Evolutionary conservation across 192 early-diverging fungal genomes (phyloP), one percentile per base, ranked within the genome.

Genomic region (Phycomyces blakesleeanus): DNA sequence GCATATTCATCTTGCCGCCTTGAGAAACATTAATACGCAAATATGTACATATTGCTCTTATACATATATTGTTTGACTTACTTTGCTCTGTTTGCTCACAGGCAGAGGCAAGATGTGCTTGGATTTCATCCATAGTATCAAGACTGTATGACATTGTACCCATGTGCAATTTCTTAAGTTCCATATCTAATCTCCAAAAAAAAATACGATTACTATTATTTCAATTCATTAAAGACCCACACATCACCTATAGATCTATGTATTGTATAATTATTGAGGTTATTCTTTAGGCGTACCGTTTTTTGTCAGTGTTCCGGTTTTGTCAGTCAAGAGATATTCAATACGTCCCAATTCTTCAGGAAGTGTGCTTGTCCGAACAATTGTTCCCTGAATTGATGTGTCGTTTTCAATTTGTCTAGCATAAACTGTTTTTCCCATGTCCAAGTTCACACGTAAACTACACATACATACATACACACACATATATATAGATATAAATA

Each of bases 341-440:
- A 98, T 89, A 29, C 96, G 82, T 14, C 96, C 96, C 6, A 98
- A 81, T 75, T 96, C 96, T 68, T 98, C 96, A 29, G 96, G 96
- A 26, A 98, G 91, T 42, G 93, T 96, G 53, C 89, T 92, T 11
- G 93, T 98, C 29, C 95, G 84, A 22, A 96, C 94, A 40, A 98
- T 88, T 4, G 95, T 92, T 20, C 82, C 89, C 0, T 83, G 76
- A 24, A 98, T 98, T 63, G 89, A 87, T 1, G 64, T 37, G 71
- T 98, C 96, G 25, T 85, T 82, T 84, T 91, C 89, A n/a, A 96
- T 98, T 51, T 87, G 87, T 78, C 81, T 74, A 40, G 84, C 89
- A 74, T 95, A 95, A n/a, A 94, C 87, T 0, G 90, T 89, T 79
- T 98, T 98, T 34, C 93, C 94, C 93, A 96, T 94, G 64, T 98